These are phyloP conservation scores for Populus pruinosa DNA, from an alignment of 345 rosid species.

Conservation along the genomic window DNA sequence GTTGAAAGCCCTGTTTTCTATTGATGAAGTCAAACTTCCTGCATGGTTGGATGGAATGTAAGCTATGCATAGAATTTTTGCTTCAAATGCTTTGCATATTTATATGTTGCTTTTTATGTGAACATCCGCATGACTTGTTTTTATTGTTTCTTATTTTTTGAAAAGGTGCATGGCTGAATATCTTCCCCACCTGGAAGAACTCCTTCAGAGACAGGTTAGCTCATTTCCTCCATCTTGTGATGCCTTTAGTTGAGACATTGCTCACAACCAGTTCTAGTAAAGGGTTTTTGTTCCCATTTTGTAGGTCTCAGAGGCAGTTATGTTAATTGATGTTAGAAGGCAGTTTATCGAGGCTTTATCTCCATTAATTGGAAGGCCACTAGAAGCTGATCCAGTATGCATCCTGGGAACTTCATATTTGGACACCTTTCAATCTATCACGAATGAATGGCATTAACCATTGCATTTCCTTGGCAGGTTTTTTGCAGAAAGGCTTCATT, in stretches of 20 bases:
- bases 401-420: conserved; percentile 8
- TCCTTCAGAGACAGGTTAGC: conserved; percentile 74
- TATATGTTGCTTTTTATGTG: background rate
- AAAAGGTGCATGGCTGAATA: conserved; percentile 98
- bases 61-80: conserved; percentile 20
- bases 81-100: background rate
- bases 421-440: background rate
- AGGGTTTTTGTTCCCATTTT: conserved; percentile 12
- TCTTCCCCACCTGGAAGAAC: conserved; percentile 92
- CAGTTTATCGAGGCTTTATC: conserved; percentile 70
- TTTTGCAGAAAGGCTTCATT: conserved; percentile 76
- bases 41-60: conserved; percentile 93
- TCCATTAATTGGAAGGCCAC: conserved; percentile 70
- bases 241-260: conserved; percentile 10
- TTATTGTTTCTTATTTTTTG: conserved; percentile 16
- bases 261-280: background rate
- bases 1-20: conserved; percentile 57
- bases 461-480: conserved; percentile 47
- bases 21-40: conserved; percentile 92
- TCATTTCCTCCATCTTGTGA: conserved; percentile 2
- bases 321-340: conserved; percentile 64
- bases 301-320: conserved; percentile 73
- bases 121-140: background rate
- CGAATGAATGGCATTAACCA: conserved; percentile 11
- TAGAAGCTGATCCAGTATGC: conserved; percentile 89